Base-by-base conservation (phyloP, 2,329 filamentous ascomycete genomes). In the Colletotrichum sp. region DNA sequence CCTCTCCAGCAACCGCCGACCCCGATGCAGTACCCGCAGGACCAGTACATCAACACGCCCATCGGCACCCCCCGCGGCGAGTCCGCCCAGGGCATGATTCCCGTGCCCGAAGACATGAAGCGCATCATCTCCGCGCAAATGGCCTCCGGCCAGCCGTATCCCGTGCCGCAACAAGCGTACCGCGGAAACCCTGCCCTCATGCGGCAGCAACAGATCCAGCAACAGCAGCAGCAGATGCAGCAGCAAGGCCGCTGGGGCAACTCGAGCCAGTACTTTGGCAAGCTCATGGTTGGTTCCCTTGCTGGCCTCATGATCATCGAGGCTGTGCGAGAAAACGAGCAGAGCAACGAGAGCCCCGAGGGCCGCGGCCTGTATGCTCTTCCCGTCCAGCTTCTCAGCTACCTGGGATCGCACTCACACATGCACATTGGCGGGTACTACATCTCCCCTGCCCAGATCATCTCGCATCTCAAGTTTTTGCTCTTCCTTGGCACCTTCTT, bases 231-330 rank as follows among this genome's bases (percentile, higher is more conserved):
- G 69, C 87, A 88, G 71, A 85, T 88, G 39, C 87, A 87, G 78
- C 89, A 90, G 77, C 86, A 87, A 75, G 86, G 86, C 71, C 85
- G 88, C 44, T 93, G 91, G 91, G 88, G 87, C 68, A 89, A 88
- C 76, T 84, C 87, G 8, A 87, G 85, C 15, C 90, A 90, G 2
- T 93, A 92, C 77, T 89, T 91, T 74, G 91, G 91, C 68, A 98
- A 98, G 86, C 89, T 98, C 79, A 97, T 98, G 95, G 93, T 98
- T 7, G 96, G 96, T 57, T 96, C 96, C 21, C 90, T 99, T 75
- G 96, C 96, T 28, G 96, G 95, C 16, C 88, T 99, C 21, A 98
- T 99, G 96, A 90, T 98, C 39, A 86, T 98, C 79, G 96, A 98
- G 85, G 95, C 95, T 2, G 89, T 96, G 71, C 89, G 90, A 44